Evolutionary conservation across 139 green algal species (phyloP).

Genomic region (Picochlorum sp.): DNA sequence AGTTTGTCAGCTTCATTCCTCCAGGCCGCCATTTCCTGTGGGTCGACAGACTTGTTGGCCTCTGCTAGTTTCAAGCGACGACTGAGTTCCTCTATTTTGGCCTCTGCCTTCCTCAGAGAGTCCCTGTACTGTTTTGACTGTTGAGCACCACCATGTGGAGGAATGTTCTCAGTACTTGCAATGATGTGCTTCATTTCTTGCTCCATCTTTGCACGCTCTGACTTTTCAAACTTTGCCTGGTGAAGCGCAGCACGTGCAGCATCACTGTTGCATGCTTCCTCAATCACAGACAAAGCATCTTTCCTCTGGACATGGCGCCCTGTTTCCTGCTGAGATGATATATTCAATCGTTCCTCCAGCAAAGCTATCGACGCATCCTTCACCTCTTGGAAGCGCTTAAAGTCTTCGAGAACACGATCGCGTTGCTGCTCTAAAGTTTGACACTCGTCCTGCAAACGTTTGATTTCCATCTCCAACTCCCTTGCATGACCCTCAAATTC

Average conservation of each 20-base stretch:
- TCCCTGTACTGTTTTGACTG: slow-evolving; percentile 1
- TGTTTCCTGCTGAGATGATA: not conserved
- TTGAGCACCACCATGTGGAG: not conserved
- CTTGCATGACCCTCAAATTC: not conserved
- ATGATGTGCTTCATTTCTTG: not conserved
- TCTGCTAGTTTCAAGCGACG: not conserved
- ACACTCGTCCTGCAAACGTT: not conserved
- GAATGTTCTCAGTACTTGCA: not conserved
- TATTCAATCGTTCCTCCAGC: not conserved
- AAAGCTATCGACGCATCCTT: slow-evolving; percentile 3
- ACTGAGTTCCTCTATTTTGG: not conserved
- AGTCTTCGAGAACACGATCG: not conserved
- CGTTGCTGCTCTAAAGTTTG: not conserved
- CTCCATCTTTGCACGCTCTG: not conserved
- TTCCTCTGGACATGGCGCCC: not conserved
- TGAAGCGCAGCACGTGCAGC: slow-evolving; percentile 2
- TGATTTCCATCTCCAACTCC: not conserved
- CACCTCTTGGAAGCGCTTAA: slow-evolving; percentile 1
- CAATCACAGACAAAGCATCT: not conserved
- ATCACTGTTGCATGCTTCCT: not conserved
- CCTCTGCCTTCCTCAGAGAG: not conserved
- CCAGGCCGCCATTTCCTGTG: not conserved
- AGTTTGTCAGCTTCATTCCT: not conserved
- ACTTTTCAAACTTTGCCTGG: slow-evolving; percentile 8
- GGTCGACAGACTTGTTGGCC: not conserved